A percentile compares a stretch with the other conserved stretches of the same genome.
These are phyloP conservation scores for Fusarium annulatum DNA, from an alignment of 2,329 filamentous ascomycete genomes.

Conservation along the genomic window DNA sequence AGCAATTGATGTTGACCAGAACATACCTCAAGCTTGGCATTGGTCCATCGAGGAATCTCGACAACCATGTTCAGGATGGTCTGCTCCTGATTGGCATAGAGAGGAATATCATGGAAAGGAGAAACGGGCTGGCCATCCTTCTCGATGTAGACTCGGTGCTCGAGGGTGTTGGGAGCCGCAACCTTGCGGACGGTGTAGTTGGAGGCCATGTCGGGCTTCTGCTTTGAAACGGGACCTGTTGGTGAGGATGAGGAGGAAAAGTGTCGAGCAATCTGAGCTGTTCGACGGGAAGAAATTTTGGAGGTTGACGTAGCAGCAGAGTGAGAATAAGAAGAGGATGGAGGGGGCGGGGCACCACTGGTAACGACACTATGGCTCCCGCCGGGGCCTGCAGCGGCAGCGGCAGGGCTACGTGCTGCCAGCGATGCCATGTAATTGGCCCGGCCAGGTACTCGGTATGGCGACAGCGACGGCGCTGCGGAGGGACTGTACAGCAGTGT, in stretches of 20 bases:
- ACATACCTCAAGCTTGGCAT: constrained; percentile 97
- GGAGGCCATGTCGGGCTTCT: constrained; percentile 63
- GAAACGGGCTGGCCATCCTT: constrained; percentile 95
- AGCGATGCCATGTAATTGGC: constrained; percentile 43
- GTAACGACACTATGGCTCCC: constrained; percentile 37
- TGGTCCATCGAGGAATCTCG: constrained; percentile 99
- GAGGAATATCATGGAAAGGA: constrained; percentile 97
- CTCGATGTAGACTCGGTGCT: constrained; percentile 98
- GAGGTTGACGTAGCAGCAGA: constrained; percentile 39
- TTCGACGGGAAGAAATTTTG: constrained; percentile 62
- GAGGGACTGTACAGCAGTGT: constrained; percentile 14
- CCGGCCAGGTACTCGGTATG: constrained; percentile 32
- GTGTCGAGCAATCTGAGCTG: constrained; percentile 67
- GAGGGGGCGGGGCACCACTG: constrained; percentile 54
- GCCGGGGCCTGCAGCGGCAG: constrained; percentile 38
- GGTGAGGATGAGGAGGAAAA: constrained; percentile 53
- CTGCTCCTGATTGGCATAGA: constrained; percentile 96
- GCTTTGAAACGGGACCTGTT: constrained; percentile 20
- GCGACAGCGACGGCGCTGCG: constrained; percentile 22
- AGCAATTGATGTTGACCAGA: neutral
- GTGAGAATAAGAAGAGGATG: constrained; percentile 45
- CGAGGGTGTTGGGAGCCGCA: constrained; percentile 89
- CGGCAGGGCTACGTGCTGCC: constrained; percentile 40
- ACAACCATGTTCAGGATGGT: constrained; percentile 99
- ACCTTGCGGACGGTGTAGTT: constrained; percentile 86